Conservation (phyloP, 2,329 filamentous ascomycete species). For the Fusarium austroafricanum region DNA sequence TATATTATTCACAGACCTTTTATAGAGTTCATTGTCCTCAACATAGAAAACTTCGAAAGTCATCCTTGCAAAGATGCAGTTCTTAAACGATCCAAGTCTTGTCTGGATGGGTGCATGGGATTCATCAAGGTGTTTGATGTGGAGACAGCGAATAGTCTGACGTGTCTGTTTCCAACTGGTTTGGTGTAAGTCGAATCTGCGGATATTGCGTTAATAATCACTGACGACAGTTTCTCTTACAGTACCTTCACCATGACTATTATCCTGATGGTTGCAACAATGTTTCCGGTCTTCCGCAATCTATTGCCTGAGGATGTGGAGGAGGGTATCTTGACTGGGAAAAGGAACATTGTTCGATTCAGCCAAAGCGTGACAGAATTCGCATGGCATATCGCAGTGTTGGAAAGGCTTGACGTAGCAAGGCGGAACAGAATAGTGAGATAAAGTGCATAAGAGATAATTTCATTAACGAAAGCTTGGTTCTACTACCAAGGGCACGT, state of each 20-base stretch:
- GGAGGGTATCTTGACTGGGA: background rate
- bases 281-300: constrained; percentile 1
- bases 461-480: no score
- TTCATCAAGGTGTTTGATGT: constrained; percentile 48
- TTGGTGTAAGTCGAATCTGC: constrained; percentile 44
- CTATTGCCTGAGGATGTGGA: constrained; percentile 11
- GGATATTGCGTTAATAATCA: background rate
- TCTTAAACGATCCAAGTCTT: constrained; percentile 38
- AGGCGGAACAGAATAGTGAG: background rate
- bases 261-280: constrained; percentile 45
- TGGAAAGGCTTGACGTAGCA: constrained; percentile 1
- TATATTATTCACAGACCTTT: constrained; percentile 50
- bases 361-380: constrained; percentile 9
- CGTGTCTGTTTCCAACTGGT: constrained; percentile 46
- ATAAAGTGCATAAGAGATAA: background rate
- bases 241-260: constrained; percentile 36
- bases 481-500: no score
- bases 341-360: constrained; percentile 9
- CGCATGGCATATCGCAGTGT: constrained; percentile 5
- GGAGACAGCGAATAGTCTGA: constrained; percentile 42
- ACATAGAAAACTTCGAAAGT: constrained; percentile 37
- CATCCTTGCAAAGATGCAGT: constrained; percentile 43
- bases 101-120: constrained; percentile 40
- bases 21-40: constrained; percentile 46
- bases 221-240: no score